Conservation (phyloP, 1,139 yeast genomes). For the Scheffersomyces illinoinensis region DNA sequence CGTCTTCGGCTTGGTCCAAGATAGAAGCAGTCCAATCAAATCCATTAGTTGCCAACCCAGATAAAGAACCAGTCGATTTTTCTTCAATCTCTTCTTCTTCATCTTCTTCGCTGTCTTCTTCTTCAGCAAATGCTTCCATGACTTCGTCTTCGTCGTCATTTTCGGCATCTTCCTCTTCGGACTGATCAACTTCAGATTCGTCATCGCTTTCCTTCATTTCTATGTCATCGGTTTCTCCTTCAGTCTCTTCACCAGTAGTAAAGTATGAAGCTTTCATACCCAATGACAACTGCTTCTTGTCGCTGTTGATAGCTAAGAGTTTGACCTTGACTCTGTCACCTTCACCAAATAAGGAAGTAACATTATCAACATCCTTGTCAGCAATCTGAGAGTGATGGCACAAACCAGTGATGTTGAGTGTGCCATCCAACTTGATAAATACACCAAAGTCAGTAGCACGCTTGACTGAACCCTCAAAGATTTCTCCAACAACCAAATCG, state of each 20-base stretch:
- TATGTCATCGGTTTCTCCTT: conserved; percentile 25
- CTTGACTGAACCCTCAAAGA: conserved; percentile 78
- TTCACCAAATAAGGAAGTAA: conserved; percentile 68
- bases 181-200: conserved; percentile 24
- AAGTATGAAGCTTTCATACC: conserved; percentile 96
- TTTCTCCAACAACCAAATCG: conserved; percentile 69
- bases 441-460: conserved; percentile 88
- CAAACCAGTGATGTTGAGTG: conserved; percentile 76
- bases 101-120: conserved; percentile 22
- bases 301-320: conserved; percentile 60
- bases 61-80: conserved; percentile 15
- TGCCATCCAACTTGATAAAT: conserved; percentile 76
- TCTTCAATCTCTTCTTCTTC: conserved; percentile 14
- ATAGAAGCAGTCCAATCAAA: conserved; percentile 95
- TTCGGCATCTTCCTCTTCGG: conserved; percentile 27
- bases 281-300: conserved; percentile 74
- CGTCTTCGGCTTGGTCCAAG: conserved; percentile 72
- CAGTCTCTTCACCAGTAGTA: conserved; percentile 36
- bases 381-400: conserved; percentile 88
- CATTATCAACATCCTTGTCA: conserved; percentile 54
- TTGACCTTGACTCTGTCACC: conserved; percentile 91
- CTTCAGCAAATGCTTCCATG: conserved; percentile 18
- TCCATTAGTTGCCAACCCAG: conserved; percentile 78
- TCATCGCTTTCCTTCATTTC: conserved; percentile 15
- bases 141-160: conserved; percentile 23